Evolutionary conservation across 139 green algal genomes (phyloP).

Genomic region (Chlorella vulgaris): DNA sequence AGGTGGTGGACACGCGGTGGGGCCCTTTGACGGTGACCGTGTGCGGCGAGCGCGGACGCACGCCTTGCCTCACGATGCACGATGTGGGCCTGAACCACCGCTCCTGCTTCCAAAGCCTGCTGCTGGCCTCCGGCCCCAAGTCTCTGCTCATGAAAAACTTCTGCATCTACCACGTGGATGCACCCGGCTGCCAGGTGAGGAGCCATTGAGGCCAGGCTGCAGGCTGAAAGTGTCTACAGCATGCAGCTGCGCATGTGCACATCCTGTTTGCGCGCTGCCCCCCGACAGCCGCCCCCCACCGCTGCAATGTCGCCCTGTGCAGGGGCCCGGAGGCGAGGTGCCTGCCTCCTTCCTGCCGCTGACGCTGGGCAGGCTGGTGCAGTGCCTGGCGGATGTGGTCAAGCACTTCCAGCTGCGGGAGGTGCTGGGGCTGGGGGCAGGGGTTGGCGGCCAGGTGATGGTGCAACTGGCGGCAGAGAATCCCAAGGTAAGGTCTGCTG

Average conservation of each 20-base stretch:
- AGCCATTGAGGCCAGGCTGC: not conserved
- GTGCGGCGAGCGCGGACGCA: slow-evolving; percentile 32
- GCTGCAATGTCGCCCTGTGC: no score
- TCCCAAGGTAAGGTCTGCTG: not conserved
- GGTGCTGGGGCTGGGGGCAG: slow-evolving; percentile 19
- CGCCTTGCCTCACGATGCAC: slow-evolving; percentile 51
- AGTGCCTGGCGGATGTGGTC: slow-evolving; percentile 39
- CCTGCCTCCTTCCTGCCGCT: slow-evolving; percentile 27
- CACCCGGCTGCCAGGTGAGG: slow-evolving; percentile 48
- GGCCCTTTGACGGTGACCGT: slow-evolving; percentile 41
- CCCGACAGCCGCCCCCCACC: not conserved
- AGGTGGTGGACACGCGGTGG: slow-evolving; percentile 28
- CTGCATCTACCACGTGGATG: slow-evolving; percentile 53
- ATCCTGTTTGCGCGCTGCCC: no score
- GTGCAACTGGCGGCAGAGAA: slow-evolving; percentile 29
- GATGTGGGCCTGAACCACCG: slow-evolving; percentile 57
- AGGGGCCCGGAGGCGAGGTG: slow-evolving; percentile 3
- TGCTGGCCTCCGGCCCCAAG: slow-evolving; percentile 27
- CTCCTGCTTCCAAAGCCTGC: slow-evolving; percentile 52
- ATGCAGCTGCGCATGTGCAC: not conserved
- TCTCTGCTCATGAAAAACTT: slow-evolving; percentile 50
- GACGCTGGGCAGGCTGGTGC: slow-evolving; percentile 35
- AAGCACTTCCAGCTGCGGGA: slow-evolving; percentile 40
- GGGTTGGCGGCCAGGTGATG: slow-evolving; percentile 48
- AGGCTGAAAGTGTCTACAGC: not conserved